phyloP scores from a whole-genome alignment of 331 rosid species.

The Stylosanthes scabra region DNA sequence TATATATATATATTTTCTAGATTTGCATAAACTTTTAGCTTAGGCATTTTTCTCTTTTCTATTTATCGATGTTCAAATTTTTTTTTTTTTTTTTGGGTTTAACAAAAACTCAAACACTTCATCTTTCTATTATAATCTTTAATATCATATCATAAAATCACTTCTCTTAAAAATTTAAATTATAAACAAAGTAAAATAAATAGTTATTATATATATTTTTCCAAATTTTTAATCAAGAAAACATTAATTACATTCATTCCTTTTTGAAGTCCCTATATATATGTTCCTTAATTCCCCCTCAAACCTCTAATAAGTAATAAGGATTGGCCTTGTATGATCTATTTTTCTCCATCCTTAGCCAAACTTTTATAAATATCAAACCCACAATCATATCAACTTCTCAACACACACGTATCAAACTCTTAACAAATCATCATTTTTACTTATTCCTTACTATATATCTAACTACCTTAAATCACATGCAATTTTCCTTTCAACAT shows the following conservation, averaged over 20 bases:
- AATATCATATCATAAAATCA: too few species aligned
- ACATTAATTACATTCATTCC: neutral
- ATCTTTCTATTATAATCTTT: too few species aligned
- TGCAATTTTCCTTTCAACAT: slow-evolving; percentile 14
- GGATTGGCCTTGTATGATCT: slow-evolving; percentile 30
- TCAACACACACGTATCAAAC: slow-evolving; percentile 38
- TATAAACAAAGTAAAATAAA: too few species aligned
- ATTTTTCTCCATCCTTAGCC: slow-evolving; percentile 27
- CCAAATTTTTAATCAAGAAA: neutral
- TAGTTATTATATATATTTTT: too few species aligned
- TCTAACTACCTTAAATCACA: slow-evolving; percentile 48
- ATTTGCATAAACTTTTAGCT: too few species aligned
- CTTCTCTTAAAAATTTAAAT: too few species aligned
- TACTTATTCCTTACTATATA: neutral
- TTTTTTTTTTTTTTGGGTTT: too few species aligned
- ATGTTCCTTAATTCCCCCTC: slow-evolving; percentile 22
- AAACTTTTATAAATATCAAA: slow-evolving; percentile 34
- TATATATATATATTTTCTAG: too few species aligned
- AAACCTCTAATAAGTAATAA: neutral
- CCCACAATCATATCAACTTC: slow-evolving; percentile 35
- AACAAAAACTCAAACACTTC: too few species aligned
- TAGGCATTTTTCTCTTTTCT: too few species aligned
- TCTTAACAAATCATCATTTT: slow-evolving; percentile 38
- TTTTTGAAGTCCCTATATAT: neutral
- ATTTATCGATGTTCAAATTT: too few species aligned